phyloP scores from a whole-genome alignment of 306 rosid genomes.

The Vigna mungo region DNA sequence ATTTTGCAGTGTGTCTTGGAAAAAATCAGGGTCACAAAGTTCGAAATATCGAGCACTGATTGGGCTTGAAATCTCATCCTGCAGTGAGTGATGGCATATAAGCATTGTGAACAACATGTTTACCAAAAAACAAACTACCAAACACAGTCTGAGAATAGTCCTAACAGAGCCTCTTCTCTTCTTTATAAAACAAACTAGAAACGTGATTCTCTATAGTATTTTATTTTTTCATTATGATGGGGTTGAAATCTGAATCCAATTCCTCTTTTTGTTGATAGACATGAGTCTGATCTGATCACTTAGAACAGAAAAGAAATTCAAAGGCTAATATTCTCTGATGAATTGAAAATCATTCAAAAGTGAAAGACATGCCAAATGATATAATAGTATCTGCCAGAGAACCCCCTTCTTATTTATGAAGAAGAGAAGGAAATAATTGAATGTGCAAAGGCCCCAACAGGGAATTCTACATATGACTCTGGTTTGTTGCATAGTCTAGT shows the following conservation, averaged over 20 bases:
- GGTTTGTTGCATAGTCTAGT: conserved; percentile 53
- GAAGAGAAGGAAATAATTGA: conserved; percentile 41
- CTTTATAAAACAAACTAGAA: conserved; percentile 53
- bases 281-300: conserved; percentile 59
- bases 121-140: conserved; percentile 1
- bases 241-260: conserved; percentile 53
- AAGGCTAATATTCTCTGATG: conserved; percentile 54
- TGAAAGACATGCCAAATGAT: conserved; percentile 40
- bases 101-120: conserved; percentile 49
- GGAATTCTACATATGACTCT: conserved; percentile 45
- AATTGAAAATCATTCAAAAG: conserved; percentile 41
- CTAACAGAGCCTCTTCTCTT: conserved; percentile 39
- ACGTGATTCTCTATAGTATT: conserved; percentile 60
- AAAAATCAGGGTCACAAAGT: conserved; percentile 71
- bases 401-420: conserved; percentile 26
- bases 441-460: conserved; percentile 37
- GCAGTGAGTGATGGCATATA: conserved; percentile 54
- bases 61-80: conserved; percentile 94
- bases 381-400: conserved; percentile 38
- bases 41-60: conserved; percentile 72
- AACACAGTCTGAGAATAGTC: conserved; percentile 30
- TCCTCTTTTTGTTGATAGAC: conserved; percentile 52
- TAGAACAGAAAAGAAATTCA: conserved; percentile 46
- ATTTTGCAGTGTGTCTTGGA: conserved; percentile 76
- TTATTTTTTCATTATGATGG: conserved; percentile 25